A percentile compares a stretch with the other conserved stretches of the same genome.
These are phyloP conservation scores for Rhizophora mangle DNA, from an alignment of 345 rosid genomes.

Conservation along the genomic window DNA sequence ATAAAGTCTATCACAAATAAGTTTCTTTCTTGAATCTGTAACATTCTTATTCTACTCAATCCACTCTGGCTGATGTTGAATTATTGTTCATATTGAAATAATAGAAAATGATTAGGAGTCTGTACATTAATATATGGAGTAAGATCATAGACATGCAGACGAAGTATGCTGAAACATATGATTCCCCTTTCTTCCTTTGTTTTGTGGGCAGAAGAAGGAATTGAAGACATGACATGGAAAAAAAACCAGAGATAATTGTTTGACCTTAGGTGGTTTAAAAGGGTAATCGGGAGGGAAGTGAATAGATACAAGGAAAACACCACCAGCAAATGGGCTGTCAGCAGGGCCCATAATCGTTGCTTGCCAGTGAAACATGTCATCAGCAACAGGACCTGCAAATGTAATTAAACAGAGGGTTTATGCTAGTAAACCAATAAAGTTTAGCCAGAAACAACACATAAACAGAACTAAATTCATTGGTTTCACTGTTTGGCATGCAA, in stretches of 20 bases:
- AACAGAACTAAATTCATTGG: neutral
- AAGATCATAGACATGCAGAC: too few species aligned
- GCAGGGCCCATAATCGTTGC: slow-evolving; percentile 25
- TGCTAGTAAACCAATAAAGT: neutral
- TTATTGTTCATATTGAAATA: too few species aligned
- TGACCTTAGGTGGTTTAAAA: slow-evolving; percentile 26
- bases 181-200: too few species aligned
- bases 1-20: too few species aligned
- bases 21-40: too few species aligned
- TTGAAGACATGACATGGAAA: neutral
- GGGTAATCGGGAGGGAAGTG: slow-evolving; percentile 28
- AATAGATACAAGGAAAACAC: slow-evolving; percentile 22
- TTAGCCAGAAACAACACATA: neutral
- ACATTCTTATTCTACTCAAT: too few species aligned
- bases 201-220: neutral
- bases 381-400: slow-evolving; percentile 23
- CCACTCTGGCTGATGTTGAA: too few species aligned
- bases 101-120: too few species aligned
- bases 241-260: too few species aligned
- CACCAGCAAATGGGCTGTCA: slow-evolving; percentile 26
- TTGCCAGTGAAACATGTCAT: slow-evolving; percentile 26
- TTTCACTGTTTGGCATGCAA: neutral
- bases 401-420: neutral
- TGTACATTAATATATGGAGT: too few species aligned
- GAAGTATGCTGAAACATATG: too few species aligned